Evolutionary conservation across 331 rosid genomes (phyloP).

Genomic region (Arachis monticola): DNA sequence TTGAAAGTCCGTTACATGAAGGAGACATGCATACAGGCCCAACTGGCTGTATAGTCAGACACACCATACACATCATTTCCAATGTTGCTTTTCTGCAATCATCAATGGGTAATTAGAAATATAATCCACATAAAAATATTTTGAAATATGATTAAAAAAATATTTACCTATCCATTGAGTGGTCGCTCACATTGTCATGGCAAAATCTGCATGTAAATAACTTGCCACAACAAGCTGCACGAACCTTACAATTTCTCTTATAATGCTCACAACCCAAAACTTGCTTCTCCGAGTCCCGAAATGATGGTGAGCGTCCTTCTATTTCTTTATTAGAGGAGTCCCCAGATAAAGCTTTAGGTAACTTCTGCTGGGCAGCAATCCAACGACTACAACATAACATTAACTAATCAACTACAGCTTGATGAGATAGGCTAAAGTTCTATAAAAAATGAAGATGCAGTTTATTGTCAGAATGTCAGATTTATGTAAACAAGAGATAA

Average conservation of each 20-base stretch:
- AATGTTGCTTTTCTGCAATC: conserved; percentile 80
- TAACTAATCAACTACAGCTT: conserved; percentile 38
- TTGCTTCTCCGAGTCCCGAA: conserved; percentile 67
- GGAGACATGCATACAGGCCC: conserved; percentile 85
- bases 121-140: conserved; percentile 8
- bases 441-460: conserved; percentile 30
- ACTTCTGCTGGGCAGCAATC: conserved; percentile 98
- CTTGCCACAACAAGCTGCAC: conserved; percentile 95
- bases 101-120: conserved; percentile 45
- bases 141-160: conserved; percentile 13
- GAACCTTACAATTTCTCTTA: conserved; percentile 97
- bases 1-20: conserved; percentile 80
- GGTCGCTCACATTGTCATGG: conserved; percentile 98
- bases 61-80: conserved; percentile 97
- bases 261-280: conserved; percentile 95
- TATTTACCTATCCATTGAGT: conserved; percentile 96
- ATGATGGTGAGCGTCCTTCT: conserved; percentile 67
- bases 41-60: conserved; percentile 80
- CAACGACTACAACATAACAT: conserved; percentile 73
- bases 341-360: conserved; percentile 64
- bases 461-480: conserved; percentile 16
- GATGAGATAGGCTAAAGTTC: conserved; percentile 29
- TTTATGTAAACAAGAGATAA: conserved; percentile 29
- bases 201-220: conserved; percentile 95
- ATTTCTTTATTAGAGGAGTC: conserved; percentile 75